A percentile compares a stretch with the other conserved stretches of the same genome.
phyloP scores from a whole-genome alignment of 2,329 filamentous ascomycete genomes.

The Rutstroemia sp. region DNA sequence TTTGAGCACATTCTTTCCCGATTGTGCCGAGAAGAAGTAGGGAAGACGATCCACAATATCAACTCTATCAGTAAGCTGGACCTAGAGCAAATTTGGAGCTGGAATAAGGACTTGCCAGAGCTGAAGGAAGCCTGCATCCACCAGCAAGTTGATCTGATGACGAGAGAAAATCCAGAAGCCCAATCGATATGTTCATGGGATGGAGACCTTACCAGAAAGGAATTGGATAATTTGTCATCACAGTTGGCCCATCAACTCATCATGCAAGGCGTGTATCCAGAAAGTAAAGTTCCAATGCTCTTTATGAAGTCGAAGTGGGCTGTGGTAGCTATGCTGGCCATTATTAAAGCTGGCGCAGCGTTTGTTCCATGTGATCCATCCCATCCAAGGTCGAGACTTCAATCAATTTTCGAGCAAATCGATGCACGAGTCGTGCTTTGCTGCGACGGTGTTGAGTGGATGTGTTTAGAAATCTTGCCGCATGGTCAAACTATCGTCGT shows the following conservation, averaged over 20 bases:
- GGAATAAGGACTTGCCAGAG: conserved; percentile 14
- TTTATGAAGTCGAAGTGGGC: conserved; percentile 28
- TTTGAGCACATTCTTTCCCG: neutral
- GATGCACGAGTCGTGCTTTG: conserved; percentile 10
- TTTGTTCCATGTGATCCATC: conserved; percentile 29
- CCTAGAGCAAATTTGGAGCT: conserved; percentile 3
- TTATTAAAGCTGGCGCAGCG: conserved; percentile 26
- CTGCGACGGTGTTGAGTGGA: neutral
- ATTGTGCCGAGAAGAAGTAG: neutral
- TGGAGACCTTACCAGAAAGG: neutral
- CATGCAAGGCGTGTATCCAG: conserved; percentile 14
- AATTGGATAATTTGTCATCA: neutral
- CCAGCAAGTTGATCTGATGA: conserved; percentile 12
- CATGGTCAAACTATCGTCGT: neutral
- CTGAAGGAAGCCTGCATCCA: conserved; percentile 17
- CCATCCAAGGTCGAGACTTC: conserved; percentile 21
- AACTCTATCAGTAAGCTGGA: conserved; percentile 7
- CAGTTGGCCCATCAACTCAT: conserved; percentile 9
- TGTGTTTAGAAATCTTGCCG: neutral
- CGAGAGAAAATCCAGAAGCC: conserved; percentile 9
- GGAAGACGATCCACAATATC: neutral
- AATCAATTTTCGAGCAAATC: conserved; percentile 10
- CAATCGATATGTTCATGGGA: conserved; percentile 3
- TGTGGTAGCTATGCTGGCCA: conserved; percentile 25
- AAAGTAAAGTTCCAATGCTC: conserved; percentile 18